These are phyloP conservation scores for Hibiscus tridactylites DNA, from an alignment of 345 rosid species.

Conservation along the genomic window DNA sequence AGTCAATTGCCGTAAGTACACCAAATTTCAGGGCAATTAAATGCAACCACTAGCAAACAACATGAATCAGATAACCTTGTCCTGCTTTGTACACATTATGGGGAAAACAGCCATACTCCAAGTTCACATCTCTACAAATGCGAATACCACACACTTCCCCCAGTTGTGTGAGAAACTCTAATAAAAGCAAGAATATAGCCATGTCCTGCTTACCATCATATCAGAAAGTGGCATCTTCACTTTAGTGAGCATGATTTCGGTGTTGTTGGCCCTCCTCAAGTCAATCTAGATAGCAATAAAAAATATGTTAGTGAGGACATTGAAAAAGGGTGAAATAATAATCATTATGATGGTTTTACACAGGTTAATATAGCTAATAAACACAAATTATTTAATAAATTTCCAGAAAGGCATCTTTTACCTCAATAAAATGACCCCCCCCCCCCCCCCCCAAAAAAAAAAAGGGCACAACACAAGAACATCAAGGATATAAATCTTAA, in stretches of 20 bases:
- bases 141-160: background rate
- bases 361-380: background rate
- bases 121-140: background rate
- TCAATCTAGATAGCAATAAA: constrained; percentile 53
- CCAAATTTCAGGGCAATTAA: background rate
- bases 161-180: background rate
- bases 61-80: background rate
- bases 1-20: background rate
- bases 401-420: background rate
- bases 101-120: background rate
- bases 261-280: constrained; percentile 60
- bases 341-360: background rate
- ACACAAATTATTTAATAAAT: background rate
- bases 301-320: background rate
- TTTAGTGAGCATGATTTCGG: constrained; percentile 90
- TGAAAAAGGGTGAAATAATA: background rate
- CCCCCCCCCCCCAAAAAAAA: background rate
- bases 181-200: background rate
- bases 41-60: background rate
- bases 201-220: constrained; percentile 82
- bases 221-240: constrained; percentile 97
- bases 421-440: background rate
- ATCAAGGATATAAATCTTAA: background rate
- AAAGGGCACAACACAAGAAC: background rate
- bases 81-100: background rate